Conservation (phyloP, 441 rosid species). For the Kokia cookei region DNA sequence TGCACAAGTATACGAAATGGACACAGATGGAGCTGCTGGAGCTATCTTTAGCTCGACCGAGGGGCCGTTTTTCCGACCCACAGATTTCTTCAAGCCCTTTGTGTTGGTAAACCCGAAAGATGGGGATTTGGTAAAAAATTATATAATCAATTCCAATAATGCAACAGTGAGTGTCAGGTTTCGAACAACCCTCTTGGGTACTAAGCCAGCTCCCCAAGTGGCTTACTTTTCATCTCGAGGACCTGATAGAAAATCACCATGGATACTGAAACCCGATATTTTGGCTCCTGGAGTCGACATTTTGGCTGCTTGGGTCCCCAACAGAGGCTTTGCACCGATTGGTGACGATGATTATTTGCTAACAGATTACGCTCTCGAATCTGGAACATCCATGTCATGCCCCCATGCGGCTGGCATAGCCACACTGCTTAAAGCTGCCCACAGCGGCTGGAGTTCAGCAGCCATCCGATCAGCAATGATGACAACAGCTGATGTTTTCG, state of each 20-base stretch:
- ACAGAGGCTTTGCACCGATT: slow-evolving; percentile 17
- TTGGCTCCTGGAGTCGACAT: slow-evolving; percentile 28
- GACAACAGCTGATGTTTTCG: slow-evolving; percentile 21
- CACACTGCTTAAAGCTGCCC: slow-evolving; percentile 22
- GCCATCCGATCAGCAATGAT: slow-evolving; percentile 32
- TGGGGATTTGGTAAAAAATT: slow-evolving; percentile 11
- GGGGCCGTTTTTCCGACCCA: slow-evolving; percentile 3
- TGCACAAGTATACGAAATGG: background rate
- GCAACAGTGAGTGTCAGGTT: slow-evolving; percentile 31
- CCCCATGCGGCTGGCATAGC: slow-evolving; percentile 30
- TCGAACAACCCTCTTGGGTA: slow-evolving; percentile 19
- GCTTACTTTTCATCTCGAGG: slow-evolving; percentile 30
- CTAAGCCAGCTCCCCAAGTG: slow-evolving; percentile 24
- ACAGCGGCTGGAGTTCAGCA: slow-evolving; percentile 19
- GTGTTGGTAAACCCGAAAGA: slow-evolving; percentile 16
- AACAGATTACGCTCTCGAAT: slow-evolving; percentile 29
- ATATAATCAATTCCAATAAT: slow-evolving; percentile 2
- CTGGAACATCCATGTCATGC: slow-evolving; percentile 33
- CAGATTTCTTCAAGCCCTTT: slow-evolving; percentile 22
- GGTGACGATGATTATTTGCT: slow-evolving; percentile 20
- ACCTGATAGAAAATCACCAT: slow-evolving; percentile 20
- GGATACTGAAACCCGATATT: slow-evolving; percentile 28
- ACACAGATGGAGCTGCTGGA: slow-evolving; percentile 27
- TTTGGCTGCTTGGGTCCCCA: slow-evolving; percentile 25
- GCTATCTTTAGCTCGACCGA: slow-evolving; percentile 24